Percentiles rank a stretch among this genome's conserved stretches.
These are phyloP conservation scores for Mycena rebaudengoi DNA, from an alignment of 768 basidiomycete genomes.

Conservation along the genomic window DNA sequence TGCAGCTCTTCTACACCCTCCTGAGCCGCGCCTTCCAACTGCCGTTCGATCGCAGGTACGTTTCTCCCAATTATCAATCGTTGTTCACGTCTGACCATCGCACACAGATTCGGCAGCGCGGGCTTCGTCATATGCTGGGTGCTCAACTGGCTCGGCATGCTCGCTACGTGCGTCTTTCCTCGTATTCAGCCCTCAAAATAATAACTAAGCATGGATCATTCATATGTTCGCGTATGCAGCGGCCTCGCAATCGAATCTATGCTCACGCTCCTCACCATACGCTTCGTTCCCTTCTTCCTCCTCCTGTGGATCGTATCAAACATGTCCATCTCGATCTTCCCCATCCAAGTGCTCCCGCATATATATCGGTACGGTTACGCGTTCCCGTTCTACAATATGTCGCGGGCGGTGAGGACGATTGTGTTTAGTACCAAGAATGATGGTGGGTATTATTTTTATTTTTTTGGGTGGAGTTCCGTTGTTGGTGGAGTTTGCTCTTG, in stretches of 20 bases:
- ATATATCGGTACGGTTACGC: slow-evolving; percentile 76
- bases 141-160: slow-evolving; percentile 67
- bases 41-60: slow-evolving; percentile 58
- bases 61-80: slow-evolving; percentile 1
- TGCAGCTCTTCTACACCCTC: slow-evolving; percentile 66
- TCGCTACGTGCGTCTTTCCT: slow-evolving; percentile 52
- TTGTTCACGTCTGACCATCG: not conserved
- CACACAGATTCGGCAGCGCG: slow-evolving; percentile 49
- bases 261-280: slow-evolving; percentile 60
- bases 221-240: slow-evolving; percentile 45
- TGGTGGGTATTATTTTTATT: slow-evolving; percentile 44
- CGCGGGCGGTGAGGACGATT: slow-evolving; percentile 64
- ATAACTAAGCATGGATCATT: no score
- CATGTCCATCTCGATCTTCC: slow-evolving; percentile 64
- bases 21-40: slow-evolving; percentile 68
- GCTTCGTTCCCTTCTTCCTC: slow-evolving; percentile 68
- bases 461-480: no score
- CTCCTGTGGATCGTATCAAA: slow-evolving; percentile 71
- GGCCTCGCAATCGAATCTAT: slow-evolving; percentile 70
- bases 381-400: slow-evolving; percentile 77
- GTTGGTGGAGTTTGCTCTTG: no score
- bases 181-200: not conserved
- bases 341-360: slow-evolving; percentile 64
- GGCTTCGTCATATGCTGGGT: slow-evolving; percentile 77
- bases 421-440: slow-evolving; percentile 73